Evolutionary conservation across 1,284 basidiomycete genomes (phyloP).

Genomic region (Ustilago vetiveriae): DNA sequence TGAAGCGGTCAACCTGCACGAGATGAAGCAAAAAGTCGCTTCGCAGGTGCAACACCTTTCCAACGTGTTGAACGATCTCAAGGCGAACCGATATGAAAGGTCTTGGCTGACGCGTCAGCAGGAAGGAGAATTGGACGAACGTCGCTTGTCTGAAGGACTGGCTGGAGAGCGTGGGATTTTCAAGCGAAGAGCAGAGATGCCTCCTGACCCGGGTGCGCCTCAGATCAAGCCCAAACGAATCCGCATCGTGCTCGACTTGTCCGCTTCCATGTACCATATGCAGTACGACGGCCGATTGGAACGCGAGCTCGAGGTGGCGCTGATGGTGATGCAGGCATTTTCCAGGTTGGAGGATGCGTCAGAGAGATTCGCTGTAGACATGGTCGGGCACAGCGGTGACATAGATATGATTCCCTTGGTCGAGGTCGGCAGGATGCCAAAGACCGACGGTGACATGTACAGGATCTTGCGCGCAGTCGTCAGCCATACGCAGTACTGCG

Average conservation of each 20-base stretch:
- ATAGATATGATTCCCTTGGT: slow-evolving; percentile 63
- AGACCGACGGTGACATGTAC: slow-evolving; percentile 60
- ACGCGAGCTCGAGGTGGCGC: slow-evolving; percentile 60
- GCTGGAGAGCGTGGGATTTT: slow-evolving; percentile 68
- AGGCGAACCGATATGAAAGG: slow-evolving; percentile 67
- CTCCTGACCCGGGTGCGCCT: slow-evolving; percentile 64
- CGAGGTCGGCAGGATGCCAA: slow-evolving; percentile 48
- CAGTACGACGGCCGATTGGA: slow-evolving; percentile 64
- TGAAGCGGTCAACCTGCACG: slow-evolving; percentile 62
- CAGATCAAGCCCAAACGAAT: slow-evolving; percentile 68
- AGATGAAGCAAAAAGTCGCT: slow-evolving; percentile 59
- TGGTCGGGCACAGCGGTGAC: slow-evolving; percentile 67
- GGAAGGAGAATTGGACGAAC: slow-evolving; percentile 68
- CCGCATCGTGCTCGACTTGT: slow-evolving; percentile 66
- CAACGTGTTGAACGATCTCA: slow-evolving; percentile 63
- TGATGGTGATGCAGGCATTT: slow-evolving; percentile 68
- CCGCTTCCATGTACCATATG: slow-evolving; percentile 65
- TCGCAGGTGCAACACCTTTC: slow-evolving; percentile 59
- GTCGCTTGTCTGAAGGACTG: slow-evolving; percentile 65
- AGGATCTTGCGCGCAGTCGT: slow-evolving; percentile 59
- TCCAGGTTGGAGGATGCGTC: slow-evolving; percentile 41
- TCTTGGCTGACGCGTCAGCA: slow-evolving; percentile 67
- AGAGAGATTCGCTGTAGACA: slow-evolving; percentile 63
- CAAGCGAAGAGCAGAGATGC: slow-evolving; percentile 62
- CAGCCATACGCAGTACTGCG: slow-evolving; percentile 59